Evolutionary conservation across 1,139 yeast genomes (phyloP).

Genomic region (Sugiyamaella sp.): DNA sequence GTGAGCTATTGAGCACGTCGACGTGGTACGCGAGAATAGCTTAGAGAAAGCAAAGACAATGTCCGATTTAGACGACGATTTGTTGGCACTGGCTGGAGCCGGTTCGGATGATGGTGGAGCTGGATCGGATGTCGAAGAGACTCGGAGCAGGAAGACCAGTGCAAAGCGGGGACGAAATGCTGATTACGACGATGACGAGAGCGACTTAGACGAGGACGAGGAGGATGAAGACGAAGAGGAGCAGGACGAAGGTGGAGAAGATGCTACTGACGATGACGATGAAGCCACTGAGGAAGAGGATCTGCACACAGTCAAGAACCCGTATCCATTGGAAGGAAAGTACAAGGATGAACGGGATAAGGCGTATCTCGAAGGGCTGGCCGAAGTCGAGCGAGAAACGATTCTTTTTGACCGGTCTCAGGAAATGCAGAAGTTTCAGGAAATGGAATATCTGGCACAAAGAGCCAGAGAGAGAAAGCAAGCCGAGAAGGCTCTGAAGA

Average conservation of each 20-base stretch:
- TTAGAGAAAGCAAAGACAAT: constrained; percentile 22
- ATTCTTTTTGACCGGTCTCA: constrained; percentile 89
- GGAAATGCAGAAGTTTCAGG: constrained; percentile 84
- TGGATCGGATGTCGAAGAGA: constrained; percentile 32
- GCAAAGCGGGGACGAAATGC: constrained; percentile 23
- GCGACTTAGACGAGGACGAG: constrained; percentile 21
- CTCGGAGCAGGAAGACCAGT: constrained; percentile 23
- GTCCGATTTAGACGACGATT: constrained; percentile 61
- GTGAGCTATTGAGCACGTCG: too few species aligned
- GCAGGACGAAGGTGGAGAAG: constrained; percentile 39
- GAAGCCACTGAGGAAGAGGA: constrained; percentile 51
- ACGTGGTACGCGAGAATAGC: too few species aligned
- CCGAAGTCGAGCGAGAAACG: constrained; percentile 90
- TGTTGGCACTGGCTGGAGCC: constrained; percentile 88
- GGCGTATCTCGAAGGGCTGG: constrained; percentile 66
- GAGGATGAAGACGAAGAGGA: constrained; percentile 32
- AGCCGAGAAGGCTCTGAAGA: constrained; percentile 42
- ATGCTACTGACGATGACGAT: constrained; percentile 44
- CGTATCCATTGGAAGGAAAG: constrained; percentile 93
- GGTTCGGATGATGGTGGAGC: constrained; percentile 42
- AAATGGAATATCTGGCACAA: constrained; percentile 77
- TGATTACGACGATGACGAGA: constrained; percentile 18
- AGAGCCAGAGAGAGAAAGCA: constrained; percentile 66
- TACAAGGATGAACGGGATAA: constrained; percentile 83
- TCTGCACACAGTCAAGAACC: constrained; percentile 50